Evolutionary conservation across 805 yeast species (phyloP).

Genomic region (Schizosaccharomyces pombe): ASM294v3 CU329670.1:268501-269000

Average conservation of each 20-base stretch:
- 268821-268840: conserved; percentile 70
- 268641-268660: conserved; percentile 92
- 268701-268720: conserved; percentile 79
- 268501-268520: conserved; percentile 96
- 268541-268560: conserved; percentile 98
- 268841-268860: conserved; percentile 67
- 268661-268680: conserved; percentile 73
- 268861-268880: conserved; percentile 97
- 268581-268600: conserved; percentile 61
- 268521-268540: conserved; percentile 76
- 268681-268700: conserved; percentile 74
- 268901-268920: conserved; percentile 82
- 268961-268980: no score
- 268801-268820: conserved; percentile 71
- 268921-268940: conserved; percentile 58
- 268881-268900: conserved; percentile 78
- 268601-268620: conserved; percentile 61
- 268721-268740: conserved; percentile 51
- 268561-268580: conserved; percentile 94
- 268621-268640: conserved; percentile 88
- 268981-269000: no score
- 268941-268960: conserved; percentile 20
- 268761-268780: conserved; percentile 96
- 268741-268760: conserved; percentile 86
- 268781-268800: conserved; percentile 95